Conservation (phyloP, 306 rosid species). For the Begonia fuchsioides region DNA sequence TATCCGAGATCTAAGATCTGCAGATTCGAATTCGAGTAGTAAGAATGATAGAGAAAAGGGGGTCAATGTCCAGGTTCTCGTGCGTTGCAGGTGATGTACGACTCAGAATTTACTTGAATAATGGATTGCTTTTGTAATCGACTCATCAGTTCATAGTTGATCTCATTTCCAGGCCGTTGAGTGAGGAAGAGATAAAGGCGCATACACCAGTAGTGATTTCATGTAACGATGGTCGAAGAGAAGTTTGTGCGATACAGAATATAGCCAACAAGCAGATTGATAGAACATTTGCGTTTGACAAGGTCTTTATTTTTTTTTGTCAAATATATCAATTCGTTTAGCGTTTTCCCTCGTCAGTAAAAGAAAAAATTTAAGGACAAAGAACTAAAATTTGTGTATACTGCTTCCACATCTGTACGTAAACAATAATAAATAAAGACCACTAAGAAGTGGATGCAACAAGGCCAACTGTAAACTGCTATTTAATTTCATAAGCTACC, state of each 20-base stretch:
- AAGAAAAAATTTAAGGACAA: too few relatives aligned
- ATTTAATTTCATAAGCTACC: neutral
- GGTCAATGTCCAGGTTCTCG: slow-evolving; percentile 93
- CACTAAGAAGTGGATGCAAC: too few relatives aligned
- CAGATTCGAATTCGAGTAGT: slow-evolving; percentile 63
- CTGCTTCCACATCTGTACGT: too few relatives aligned
- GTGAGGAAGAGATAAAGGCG: slow-evolving; percentile 72
- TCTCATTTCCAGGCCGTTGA: slow-evolving; percentile 68
- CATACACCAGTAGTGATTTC: slow-evolving; percentile 94
- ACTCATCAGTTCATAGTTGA: slow-evolving; percentile 13
- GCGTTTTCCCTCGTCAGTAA: too few relatives aligned
- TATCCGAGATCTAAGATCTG: slow-evolving; percentile 91
- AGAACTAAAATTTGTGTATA: too few relatives aligned
- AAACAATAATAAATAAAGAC: too few relatives aligned
- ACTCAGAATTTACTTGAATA: slow-evolving; percentile 7
- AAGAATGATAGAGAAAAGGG: slow-evolving; percentile 87
- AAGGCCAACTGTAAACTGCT: too few relatives aligned
- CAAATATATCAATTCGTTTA: too few relatives aligned
- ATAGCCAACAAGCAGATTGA: slow-evolving; percentile 99
- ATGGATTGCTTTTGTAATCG: slow-evolving; percentile 9
- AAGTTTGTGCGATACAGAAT: slow-evolving; percentile 74
- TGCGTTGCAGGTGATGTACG: slow-evolving; percentile 80
- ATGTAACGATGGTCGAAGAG: slow-evolving; percentile 67
- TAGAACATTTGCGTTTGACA: slow-evolving; percentile 80
- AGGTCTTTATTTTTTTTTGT: slow-evolving; percentile 27